Evolutionary conservation across 352 stramenopile species (phyloP).

Genomic region (Peronospora destructor): DNA sequence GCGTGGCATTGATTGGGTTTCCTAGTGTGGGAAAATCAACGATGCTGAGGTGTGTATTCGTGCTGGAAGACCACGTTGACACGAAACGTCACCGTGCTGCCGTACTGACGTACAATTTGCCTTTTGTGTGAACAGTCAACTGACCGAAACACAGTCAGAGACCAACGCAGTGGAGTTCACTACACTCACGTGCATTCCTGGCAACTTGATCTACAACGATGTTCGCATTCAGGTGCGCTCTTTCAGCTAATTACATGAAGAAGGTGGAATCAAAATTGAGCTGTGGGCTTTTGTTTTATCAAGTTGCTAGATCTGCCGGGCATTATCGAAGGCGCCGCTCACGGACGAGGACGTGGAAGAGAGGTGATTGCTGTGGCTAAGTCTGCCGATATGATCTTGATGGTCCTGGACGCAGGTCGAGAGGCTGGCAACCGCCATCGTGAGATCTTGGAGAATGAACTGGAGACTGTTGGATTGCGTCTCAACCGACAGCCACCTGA

Average conservation of each 20-base stretch:
- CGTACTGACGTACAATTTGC: background rate
- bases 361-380: constrained; percentile 99
- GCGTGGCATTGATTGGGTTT: constrained; percentile 95
- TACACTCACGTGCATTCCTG: constrained; percentile 97
- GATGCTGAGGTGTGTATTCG: constrained; percentile 53
- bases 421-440: constrained; percentile 95
- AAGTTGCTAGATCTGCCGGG: constrained; percentile 98
- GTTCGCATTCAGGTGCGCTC: constrained; percentile 90
- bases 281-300: constrained; percentile 1
- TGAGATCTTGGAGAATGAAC: constrained; percentile 96
- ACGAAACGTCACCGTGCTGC: too few relatives aligned
- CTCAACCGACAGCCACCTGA: constrained; percentile 96
- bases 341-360: constrained; percentile 94
- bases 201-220: constrained; percentile 94
- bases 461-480: constrained; percentile 97
- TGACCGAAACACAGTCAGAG: constrained; percentile 96
- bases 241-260: background rate
- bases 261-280: background rate
- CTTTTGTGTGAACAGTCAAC: constrained; percentile 43
- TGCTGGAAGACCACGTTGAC: background rate
- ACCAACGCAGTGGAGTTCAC: constrained; percentile 97
- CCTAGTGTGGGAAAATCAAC: constrained; percentile 87
- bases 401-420: constrained; percentile 97
- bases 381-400: constrained; percentile 98
- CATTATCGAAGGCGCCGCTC: constrained; percentile 99